A percentile compares a stretch with the other conserved stretches of the same genome.
Evolutionary conservation across 768 basidiomycete species (phyloP).

Genomic region (Suillus paluster): DNA sequence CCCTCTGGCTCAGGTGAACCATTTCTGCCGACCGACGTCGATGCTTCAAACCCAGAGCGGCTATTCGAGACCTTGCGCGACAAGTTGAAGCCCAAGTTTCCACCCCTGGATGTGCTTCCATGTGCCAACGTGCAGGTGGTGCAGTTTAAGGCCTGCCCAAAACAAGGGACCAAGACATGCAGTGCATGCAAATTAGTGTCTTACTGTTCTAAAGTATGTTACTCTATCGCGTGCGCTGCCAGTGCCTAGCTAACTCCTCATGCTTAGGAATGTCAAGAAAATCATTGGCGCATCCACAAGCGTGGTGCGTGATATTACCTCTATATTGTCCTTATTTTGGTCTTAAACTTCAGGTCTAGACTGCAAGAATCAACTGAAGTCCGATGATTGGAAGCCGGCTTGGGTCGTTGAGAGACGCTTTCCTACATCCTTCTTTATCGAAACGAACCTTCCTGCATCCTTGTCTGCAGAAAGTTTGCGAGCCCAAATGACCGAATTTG

Average conservation of each 20-base stretch:
- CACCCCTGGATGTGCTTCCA: slow-evolving; percentile 33
- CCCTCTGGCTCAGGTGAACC: background rate
- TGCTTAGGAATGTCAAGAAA: slow-evolving; percentile 44
- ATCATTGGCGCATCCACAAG: slow-evolving; percentile 47
- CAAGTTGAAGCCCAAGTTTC: slow-evolving; percentile 22
- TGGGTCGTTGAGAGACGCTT: slow-evolving; percentile 27
- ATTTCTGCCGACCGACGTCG: background rate
- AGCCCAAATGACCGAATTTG: slow-evolving; percentile 28
- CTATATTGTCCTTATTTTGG: background rate
- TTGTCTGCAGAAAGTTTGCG: slow-evolving; percentile 15
- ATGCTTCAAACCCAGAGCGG: background rate
- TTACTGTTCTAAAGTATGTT: slow-evolving; percentile 45
- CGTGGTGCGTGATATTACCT: slow-evolving; percentile 24
- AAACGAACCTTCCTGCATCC: background rate
- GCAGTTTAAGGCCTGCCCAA: slow-evolving; percentile 29
- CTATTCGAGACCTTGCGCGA: background rate
- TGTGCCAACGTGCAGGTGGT: slow-evolving; percentile 40
- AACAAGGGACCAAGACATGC: slow-evolving; percentile 35
- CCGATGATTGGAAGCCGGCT: slow-evolving; percentile 21
- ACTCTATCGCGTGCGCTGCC: background rate
- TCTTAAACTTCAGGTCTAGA: slow-evolving; percentile 15
- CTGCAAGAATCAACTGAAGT: slow-evolving; percentile 29
- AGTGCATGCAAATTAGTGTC: slow-evolving; percentile 43
- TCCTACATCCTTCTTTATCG: slow-evolving; percentile 16
- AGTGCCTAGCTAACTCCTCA: background rate